Percentiles rank a stretch among this genome's conserved stretches.
phyloP scores from a whole-genome alignment of 192 early-diverging fungal species.

The Radiomyces spectabilis region DNA sequence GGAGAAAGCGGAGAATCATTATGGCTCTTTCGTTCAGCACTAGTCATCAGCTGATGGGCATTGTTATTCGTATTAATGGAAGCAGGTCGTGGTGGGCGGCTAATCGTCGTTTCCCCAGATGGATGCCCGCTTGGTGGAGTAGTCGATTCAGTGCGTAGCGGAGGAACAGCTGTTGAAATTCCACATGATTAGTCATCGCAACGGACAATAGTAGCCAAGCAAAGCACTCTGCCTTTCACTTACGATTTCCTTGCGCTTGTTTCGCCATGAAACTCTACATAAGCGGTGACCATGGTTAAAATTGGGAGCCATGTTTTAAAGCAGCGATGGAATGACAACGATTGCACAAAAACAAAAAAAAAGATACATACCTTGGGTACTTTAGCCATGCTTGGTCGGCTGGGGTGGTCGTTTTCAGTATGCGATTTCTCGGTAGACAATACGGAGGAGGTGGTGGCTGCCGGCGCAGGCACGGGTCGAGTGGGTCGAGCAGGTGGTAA shows the following conservation, averaged over 20 bases:
- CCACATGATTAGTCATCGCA: too few species aligned
- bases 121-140: not conserved
- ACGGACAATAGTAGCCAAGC: too few species aligned
- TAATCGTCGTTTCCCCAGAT: too few species aligned
- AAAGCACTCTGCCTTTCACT: too few species aligned
- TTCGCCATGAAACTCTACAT: too few species aligned
- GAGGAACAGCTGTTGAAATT: too few species aligned
- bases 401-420: not conserved
- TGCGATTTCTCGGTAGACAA: too few species aligned
- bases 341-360: not conserved
- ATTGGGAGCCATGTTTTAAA: not conserved
- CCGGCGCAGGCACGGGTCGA: constrained; percentile 13
- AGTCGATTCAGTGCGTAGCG: not conserved
- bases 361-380: constrained; percentile 2
- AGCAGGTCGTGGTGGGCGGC: too few species aligned
- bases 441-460: not conserved
- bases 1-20: not conserved
- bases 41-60: not conserved
- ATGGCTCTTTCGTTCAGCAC: not conserved
- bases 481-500: constrained; percentile 12
- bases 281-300: not conserved
- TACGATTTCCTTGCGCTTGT: too few species aligned
- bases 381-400: not conserved
- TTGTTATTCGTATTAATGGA: too few species aligned
- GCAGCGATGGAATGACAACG: not conserved